phyloP scores from a whole-genome alignment of 306 rosid species.

The Macrotyloma uniflorum region DNA sequence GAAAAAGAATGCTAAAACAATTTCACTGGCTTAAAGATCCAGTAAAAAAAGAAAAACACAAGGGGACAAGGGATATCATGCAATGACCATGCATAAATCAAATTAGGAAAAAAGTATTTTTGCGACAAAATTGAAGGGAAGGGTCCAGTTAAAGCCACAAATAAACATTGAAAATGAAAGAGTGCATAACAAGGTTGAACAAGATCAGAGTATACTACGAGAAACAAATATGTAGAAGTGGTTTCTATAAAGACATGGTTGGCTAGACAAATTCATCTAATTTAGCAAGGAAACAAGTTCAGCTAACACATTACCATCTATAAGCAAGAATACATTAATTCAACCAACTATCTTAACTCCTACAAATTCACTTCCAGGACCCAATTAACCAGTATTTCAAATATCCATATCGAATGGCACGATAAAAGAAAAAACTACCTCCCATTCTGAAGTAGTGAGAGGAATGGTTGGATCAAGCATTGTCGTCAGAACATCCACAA shows the following conservation, averaged over 20 bases:
- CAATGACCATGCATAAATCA: conserved; percentile 23
- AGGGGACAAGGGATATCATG: neutral
- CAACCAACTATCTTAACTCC: neutral
- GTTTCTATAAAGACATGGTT: conserved; percentile 2
- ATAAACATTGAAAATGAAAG: neutral
- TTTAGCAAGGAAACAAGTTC: neutral
- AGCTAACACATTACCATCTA: neutral
- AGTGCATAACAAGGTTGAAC: neutral
- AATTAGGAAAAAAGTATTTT: conserved; percentile 1
- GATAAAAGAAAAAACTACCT: conserved; percentile 55
- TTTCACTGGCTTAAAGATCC: neutral
- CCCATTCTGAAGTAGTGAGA: conserved; percentile 97
- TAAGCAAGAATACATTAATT: conserved; percentile 14
- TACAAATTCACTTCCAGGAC: neutral
- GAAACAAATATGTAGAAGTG: neutral
- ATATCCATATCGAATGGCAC: conserved; percentile 8
- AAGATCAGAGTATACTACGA: neutral
- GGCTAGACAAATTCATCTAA: neutral
- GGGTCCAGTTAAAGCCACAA: neutral
- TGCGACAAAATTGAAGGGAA: neutral
- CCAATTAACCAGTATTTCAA: conserved; percentile 26
- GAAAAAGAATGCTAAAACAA: neutral
- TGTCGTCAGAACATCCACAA: conserved; percentile 92
- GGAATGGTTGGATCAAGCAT: conserved; percentile 99
- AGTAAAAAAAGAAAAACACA: neutral